phyloP scores from a whole-genome alignment of 2,329 filamentous ascomycete species.

The Colletotrichum somersetense region DNA sequence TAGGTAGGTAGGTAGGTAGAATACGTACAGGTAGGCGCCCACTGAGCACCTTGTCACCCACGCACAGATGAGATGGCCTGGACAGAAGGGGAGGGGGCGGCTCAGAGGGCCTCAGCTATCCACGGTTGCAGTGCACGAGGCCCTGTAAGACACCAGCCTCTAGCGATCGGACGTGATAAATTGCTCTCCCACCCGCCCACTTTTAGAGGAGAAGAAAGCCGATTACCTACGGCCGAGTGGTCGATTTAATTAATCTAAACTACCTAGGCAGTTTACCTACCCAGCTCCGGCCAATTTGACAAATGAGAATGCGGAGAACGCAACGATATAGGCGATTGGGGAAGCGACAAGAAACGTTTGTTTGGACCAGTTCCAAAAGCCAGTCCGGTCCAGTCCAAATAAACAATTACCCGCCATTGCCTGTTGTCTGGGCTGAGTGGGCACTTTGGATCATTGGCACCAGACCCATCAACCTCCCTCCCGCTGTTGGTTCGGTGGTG shows the following conservation, averaged over 20 bases:
- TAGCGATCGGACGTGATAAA: conserved; percentile 2
- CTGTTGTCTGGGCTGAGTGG: background rate
- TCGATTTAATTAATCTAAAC: conserved; percentile 34
- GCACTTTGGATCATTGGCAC: background rate
- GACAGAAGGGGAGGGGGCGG: background rate
- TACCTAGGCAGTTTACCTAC: too few relatives aligned
- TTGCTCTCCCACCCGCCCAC: conserved; percentile 19
- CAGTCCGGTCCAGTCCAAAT: conserved; percentile 9
- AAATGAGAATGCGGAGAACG: conserved; percentile 26
- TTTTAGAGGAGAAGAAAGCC: conserved; percentile 29
- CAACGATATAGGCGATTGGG: conserved; percentile 28
- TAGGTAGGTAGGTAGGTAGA: too few relatives aligned
- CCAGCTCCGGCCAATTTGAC: conserved; percentile 9
- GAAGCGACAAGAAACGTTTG: background rate
- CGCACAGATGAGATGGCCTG: background rate
- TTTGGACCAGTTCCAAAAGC: background rate
- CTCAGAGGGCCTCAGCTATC: background rate
- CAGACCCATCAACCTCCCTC: background rate
- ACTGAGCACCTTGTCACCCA: conserved; percentile 4
- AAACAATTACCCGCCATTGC: conserved; percentile 26
- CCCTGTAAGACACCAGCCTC: conserved; percentile 31
- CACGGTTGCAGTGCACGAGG: background rate
- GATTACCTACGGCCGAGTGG: conserved; percentile 11
- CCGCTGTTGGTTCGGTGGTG: background rate
- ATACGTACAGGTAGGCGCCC: too few relatives aligned